Base-by-base conservation (phyloP, 2,329 filamentous ascomycete species). In the Trichoderma sp. region DNA sequence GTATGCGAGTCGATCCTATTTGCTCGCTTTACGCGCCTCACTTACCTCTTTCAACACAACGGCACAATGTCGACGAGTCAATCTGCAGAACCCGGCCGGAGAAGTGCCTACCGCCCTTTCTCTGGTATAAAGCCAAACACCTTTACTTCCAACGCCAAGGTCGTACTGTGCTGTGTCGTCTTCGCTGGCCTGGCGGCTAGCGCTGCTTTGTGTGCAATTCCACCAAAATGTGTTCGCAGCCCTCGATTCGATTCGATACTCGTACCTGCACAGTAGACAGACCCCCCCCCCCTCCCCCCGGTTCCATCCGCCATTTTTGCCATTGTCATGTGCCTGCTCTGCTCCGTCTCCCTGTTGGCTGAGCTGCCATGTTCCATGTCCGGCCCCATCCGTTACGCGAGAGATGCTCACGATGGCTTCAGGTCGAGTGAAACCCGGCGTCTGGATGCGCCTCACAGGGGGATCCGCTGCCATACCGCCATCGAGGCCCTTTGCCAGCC, bases 381-480 rank as follows among this genome's bases (percentile, higher is more conserved):
- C 39, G 50, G 27, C 29, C 61, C 52, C 37, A 12, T 34, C 42
- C 52, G 32, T 32, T 25, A 50, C 27, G 58, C 29, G 35, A 64
- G 25, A 42, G 61, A 57, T 35, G 27, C 37, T 52, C 59, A 35
- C 63, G 63, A 65, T 65, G 63, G 37, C 63, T 35, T 65, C 63
- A 27, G 52, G 37, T 57, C 13, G 37, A 48, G 29, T 42, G 60
- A 56, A 54, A 48, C 27, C 63, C 27, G 63, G 52, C 63, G 52
- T 48, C 37, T 57, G 52, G 37, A 65, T 65, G 52, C 63, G 63
- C 63, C 52, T 57, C 52, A n/a, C 52, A 65, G 63, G 63, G 61
- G 63, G 52, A 56, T 65, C 50, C 32, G 45, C 59, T 48, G 25
- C n/a, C 61, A 64, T 54, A 64, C 61, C 61, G 63, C 63, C 63